Conservation (phyloP, 306 rosid species). For the Corylus avellana region DNA sequence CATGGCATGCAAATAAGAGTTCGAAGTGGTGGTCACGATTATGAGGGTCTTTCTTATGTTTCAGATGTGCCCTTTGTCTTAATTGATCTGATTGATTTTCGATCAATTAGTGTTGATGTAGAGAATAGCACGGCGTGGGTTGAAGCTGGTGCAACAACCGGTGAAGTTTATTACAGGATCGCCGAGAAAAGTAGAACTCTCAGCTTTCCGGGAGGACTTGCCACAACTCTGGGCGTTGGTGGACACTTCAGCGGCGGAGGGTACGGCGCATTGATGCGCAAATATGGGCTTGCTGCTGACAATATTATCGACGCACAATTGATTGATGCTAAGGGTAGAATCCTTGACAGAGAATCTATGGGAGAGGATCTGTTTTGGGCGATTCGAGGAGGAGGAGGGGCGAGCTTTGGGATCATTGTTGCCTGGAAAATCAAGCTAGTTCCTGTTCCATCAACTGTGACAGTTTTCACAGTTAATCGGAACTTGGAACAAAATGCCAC, state of each 20-base stretch:
- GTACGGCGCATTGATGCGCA: slow-evolving; percentile 62
- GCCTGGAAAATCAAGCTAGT: slow-evolving; percentile 65
- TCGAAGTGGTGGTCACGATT: slow-evolving; percentile 31
- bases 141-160: slow-evolving; percentile 16
- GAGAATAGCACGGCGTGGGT: slow-evolving; percentile 19
- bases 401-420: slow-evolving; percentile 56
- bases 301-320: slow-evolving; percentile 57
- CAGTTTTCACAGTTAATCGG: background rate
- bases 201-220: background rate
- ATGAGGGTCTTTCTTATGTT: slow-evolving; percentile 33
- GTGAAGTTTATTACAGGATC: slow-evolving; percentile 23
- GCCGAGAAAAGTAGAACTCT: slow-evolving; percentile 13
- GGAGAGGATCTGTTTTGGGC: slow-evolving; percentile 82
- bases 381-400: slow-evolving; percentile 81
- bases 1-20: slow-evolving; percentile 54
- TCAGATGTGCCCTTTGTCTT: slow-evolving; percentile 4
- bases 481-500: too few relatives aligned
- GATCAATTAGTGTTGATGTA: background rate
- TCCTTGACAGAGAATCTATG: slow-evolving; percentile 61
- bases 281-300: slow-evolving; percentile 66
- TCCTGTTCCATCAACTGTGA: slow-evolving; percentile 53
- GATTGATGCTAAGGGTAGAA: slow-evolving; percentile 47
- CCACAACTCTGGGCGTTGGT: slow-evolving; percentile 20
- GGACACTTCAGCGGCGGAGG: slow-evolving; percentile 28
- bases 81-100: slow-evolving; percentile 14